A percentile compares a stretch with the other conserved stretches of the same genome.
These are phyloP conservation scores for Ophiosphaerella herpotricha DNA, from an alignment of 2,329 filamentous ascomycete genomes.

Conservation along the genomic window DNA sequence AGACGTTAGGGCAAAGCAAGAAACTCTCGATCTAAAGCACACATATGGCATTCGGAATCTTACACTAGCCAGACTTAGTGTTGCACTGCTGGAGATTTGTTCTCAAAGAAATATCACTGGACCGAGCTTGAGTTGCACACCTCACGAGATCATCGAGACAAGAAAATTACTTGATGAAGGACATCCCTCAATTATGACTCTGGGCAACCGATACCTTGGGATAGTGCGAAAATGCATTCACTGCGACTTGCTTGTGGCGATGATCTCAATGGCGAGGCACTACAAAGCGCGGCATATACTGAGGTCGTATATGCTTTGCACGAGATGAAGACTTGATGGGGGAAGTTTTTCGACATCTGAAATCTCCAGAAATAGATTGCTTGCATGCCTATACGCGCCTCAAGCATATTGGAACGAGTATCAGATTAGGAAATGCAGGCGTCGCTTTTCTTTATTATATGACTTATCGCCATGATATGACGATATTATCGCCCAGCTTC, in stretches of 20 bases:
- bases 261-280: slow-evolving; percentile 5
- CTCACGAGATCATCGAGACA: slow-evolving; percentile 2
- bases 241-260: slow-evolving; percentile 10
- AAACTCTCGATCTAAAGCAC: slow-evolving; percentile 2
- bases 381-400: no score
- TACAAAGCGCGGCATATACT: slow-evolving; percentile 9
- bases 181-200: neutral
- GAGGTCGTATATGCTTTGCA: slow-evolving; percentile 9
- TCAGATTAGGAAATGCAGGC: no score
- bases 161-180: slow-evolving; percentile 3
- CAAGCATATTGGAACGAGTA: no score
- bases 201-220: slow-evolving; percentile 5
- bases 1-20: neutral
- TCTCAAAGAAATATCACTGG: slow-evolving; percentile 1
- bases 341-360: neutral
- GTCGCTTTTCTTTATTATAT: no score
- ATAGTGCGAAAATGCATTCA: slow-evolving; percentile 9
- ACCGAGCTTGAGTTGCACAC: neutral
- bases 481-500: no score
- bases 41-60: slow-evolving; percentile 14
- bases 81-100: slow-evolving; percentile 17
- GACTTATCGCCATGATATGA: no score
- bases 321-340: slow-evolving; percentile 9
- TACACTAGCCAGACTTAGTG: slow-evolving; percentile 13
- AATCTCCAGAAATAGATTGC: neutral